Base-by-base conservation (phyloP, 176 grass and related monocot species). In the Olyra latifolia region DNA sequence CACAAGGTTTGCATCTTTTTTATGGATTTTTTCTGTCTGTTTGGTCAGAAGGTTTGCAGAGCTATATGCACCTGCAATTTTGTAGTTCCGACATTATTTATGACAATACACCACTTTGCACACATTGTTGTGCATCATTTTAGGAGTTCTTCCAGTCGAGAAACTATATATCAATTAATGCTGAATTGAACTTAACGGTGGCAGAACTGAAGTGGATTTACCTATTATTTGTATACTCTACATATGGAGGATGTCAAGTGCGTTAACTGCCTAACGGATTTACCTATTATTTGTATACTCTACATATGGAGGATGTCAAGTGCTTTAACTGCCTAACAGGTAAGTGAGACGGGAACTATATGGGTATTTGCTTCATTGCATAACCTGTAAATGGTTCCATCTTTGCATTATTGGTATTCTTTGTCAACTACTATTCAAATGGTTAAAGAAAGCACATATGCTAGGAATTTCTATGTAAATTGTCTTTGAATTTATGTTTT, bases 281-380 rank as follows among this genome's bases (percentile, higher is more conserved):
- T 27, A 3, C 10, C 6, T 14, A 44, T 70, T 45, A 59, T 35
- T 59, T 81, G 7, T 56, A 43, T 10, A 69, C 23, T 2, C 60
- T 54, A 22, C 10, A 52, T 23, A 41, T 28, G 47, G 56, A 67
- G 40, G 42, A 30, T 73, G 28, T 19, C 23, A 8, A 72, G n/a
- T 28, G 22, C 6, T 25, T 63, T 35, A 35, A 35, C 32, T 35
- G 32, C 32, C 32, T 35, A 35, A 35, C 32, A 49, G 28, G 14
- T 42, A 67, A 77, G 39, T 76, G 45, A 80, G 16, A 67, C 41
- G 38, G 46, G 20, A 25, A 46, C 40, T 74, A n/a, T 54, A 60
- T 81, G 70, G 3, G 12, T 20, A 40, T 47, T 64, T 7, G 14
- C 16, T 10, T 49, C 22, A 24, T 76, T 25, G 1, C 24, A 62